These are phyloP conservation scores for Ochetophila trinervis DNA, from an alignment of 306 rosid genomes.

Conservation along the genomic window DNA sequence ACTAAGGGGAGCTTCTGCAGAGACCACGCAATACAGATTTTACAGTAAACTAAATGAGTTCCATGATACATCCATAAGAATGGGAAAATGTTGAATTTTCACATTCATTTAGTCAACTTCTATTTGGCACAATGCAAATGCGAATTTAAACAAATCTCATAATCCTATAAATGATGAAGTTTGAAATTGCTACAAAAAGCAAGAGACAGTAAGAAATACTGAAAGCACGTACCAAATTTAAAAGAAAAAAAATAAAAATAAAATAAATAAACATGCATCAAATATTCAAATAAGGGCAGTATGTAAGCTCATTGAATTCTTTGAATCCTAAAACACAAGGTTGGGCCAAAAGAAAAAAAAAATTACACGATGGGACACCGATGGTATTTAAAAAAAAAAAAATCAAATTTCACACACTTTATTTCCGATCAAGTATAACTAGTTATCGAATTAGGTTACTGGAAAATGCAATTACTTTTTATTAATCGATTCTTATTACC, in stretches of 20 bases:
- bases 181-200: background rate
- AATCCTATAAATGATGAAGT: background rate
- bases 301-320: background rate
- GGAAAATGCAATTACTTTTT: conserved; percentile 22
- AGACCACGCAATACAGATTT: background rate
- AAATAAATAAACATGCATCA: background rate
- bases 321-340: background rate
- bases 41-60: background rate
- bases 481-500: conserved; percentile 48
- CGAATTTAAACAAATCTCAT: background rate
- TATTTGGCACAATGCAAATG: conserved; percentile 2
- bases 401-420: conserved; percentile 10
- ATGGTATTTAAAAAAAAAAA: background rate
- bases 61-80: background rate
- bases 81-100: background rate
- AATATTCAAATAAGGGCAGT: background rate
- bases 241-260: no score
- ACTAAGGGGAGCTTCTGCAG: background rate
- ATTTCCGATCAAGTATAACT: background rate
- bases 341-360: background rate
- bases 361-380: no score
- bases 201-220: background rate
- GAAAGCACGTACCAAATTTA: background rate
- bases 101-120: background rate
- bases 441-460: conserved; percentile 25